A percentile compares a stretch with the other conserved stretches of the same genome.
phyloP scores from a whole-genome alignment of 2,329 filamentous ascomycete genomes.

The Penicillium sp. region DNA sequence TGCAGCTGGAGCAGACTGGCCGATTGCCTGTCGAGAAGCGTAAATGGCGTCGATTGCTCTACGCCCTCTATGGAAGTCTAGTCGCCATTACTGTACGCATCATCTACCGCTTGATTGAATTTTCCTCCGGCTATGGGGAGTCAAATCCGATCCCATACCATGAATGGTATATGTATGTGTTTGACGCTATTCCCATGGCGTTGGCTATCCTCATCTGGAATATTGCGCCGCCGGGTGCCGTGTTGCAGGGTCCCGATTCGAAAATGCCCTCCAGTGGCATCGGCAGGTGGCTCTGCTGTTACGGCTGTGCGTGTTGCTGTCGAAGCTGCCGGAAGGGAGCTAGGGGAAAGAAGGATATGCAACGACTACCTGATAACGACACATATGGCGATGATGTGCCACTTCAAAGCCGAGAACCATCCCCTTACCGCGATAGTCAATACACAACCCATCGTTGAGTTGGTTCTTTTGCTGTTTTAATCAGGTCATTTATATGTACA shows the following conservation, averaged over 20 bases:
- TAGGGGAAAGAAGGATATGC: conserved; percentile 2
- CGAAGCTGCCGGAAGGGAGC: conserved; percentile 1
- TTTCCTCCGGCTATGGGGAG: conserved; percentile 46
- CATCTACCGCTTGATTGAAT: conserved; percentile 61
- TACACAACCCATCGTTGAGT: background rate
- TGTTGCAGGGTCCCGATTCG: background rate
- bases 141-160: conserved; percentile 42
- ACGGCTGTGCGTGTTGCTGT: conserved; percentile 5
- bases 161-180: conserved; percentile 41
- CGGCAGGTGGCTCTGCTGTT: background rate
- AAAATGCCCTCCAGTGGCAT: conserved; percentile 6
- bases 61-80: conserved; percentile 51
- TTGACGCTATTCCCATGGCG: conserved; percentile 45
- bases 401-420: background rate
- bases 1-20: conserved; percentile 29
- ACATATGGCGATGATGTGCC: background rate
- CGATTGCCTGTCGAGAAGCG: background rate
- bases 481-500: background rate
- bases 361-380: background rate
- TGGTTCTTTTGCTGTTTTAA: background rate
- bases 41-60: conserved; percentile 3
- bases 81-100: conserved; percentile 54
- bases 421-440: background rate
- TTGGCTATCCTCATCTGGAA: conserved; percentile 35
- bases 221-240: conserved; percentile 1